These are phyloP conservation scores for Phytopythium ostracodes DNA, from an alignment of 352 stramenopile species.

Conservation along the genomic window DNA sequence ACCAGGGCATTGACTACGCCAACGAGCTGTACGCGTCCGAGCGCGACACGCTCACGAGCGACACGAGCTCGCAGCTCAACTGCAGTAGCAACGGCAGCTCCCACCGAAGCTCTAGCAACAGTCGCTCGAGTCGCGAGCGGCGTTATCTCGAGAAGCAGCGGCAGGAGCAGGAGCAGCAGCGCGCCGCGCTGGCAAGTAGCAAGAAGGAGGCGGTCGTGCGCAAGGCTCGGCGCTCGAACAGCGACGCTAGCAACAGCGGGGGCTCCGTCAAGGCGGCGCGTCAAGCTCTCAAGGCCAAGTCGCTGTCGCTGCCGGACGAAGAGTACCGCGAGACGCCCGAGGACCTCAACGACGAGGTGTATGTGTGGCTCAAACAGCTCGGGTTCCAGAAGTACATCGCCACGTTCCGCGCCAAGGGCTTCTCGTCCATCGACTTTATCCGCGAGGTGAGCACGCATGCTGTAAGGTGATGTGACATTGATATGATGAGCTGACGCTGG, in stretches of 20 bases:
- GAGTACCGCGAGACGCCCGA: constrained; percentile 34
- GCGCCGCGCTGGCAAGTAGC: constrained; percentile 6
- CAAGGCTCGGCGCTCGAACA: constrained; percentile 21
- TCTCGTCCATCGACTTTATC: constrained; percentile 76
- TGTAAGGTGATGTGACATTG: not conserved
- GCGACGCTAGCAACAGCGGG: constrained; percentile 11
- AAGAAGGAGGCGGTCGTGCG: constrained; percentile 16
- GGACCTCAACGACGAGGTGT: constrained; percentile 64
- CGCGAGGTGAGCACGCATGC: constrained; percentile 47
- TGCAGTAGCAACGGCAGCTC: constrained; percentile 25
- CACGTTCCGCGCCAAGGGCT: constrained; percentile 77
- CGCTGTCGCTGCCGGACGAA: constrained; percentile 15
- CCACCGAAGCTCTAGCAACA: constrained; percentile 24
- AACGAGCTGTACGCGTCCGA: constrained; percentile 43
- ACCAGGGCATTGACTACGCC: constrained; percentile 72
- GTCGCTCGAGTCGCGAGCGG: constrained; percentile 19
- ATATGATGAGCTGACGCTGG: not conserved
- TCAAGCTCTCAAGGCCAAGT: constrained; percentile 1
- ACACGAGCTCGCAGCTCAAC: constrained; percentile 19
- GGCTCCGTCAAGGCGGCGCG: not conserved
- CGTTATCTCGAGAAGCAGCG: constrained; percentile 16
- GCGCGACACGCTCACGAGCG: constrained; percentile 15
- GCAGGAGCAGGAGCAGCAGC: constrained; percentile 14
- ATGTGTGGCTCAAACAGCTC: constrained; percentile 65
- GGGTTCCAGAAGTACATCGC: constrained; percentile 50